Evolutionary conservation across 2,329 filamentous ascomycete genomes (phyloP).

Genomic region (Aspergillus novofumigatus): DNA sequence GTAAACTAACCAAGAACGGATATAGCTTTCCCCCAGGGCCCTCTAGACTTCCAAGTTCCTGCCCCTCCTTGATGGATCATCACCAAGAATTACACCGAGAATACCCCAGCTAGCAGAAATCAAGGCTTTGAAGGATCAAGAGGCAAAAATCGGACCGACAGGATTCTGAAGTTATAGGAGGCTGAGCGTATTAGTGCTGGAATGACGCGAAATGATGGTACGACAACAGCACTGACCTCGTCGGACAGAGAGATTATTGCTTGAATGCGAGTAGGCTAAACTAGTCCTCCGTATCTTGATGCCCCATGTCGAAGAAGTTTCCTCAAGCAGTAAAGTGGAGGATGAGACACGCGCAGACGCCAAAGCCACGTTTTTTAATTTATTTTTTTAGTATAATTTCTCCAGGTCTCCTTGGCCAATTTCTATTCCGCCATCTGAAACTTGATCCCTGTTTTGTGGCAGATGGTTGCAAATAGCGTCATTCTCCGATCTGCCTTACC

Average conservation of each 20-base stretch:
- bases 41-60: no score
- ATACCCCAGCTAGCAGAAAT: not conserved
- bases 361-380: conserved; percentile 13
- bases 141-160: not conserved
- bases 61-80: no score
- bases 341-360: conserved; percentile 11
- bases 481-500: not conserved
- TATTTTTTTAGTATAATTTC: not conserved
- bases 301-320: conserved; percentile 11
- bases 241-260: not conserved
- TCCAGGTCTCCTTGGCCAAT: not conserved
- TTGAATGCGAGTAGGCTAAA: not conserved
- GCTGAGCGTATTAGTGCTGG: not conserved
- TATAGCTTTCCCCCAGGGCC: not conserved
- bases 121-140: not conserved
- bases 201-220: no score
- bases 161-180: not conserved
- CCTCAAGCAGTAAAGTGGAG: conserved; percentile 10
- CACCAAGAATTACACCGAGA: not conserved
- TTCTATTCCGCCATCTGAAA: not conserved
- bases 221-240: not conserved
- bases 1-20: not conserved
- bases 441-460: not conserved
- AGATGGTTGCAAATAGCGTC: not conserved
- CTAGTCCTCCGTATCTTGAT: not conserved